A percentile compares a stretch with the other conserved stretches of the same genome.
Evolutionary conservation across 106 monocot genomes (phyloP).

Genomic region (Alisma plantagoaquatica): DNA sequence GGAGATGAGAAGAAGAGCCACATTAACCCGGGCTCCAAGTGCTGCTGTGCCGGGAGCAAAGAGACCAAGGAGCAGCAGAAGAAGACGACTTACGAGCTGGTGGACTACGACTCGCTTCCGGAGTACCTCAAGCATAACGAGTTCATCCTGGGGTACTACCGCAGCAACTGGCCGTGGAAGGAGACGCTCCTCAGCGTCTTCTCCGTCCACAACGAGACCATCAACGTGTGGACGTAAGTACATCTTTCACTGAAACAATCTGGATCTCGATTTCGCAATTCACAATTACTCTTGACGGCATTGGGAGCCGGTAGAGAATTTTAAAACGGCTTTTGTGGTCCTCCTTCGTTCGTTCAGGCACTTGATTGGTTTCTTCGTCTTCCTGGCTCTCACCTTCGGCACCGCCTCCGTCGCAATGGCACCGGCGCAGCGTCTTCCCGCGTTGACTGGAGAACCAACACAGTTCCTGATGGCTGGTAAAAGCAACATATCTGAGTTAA

Average conservation of each 20-base stretch:
- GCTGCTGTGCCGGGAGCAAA: no score
- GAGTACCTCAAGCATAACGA: constrained; percentile 68
- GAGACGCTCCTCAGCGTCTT: constrained; percentile 58
- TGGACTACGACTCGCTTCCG: constrained; percentile 44
- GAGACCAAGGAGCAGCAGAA: no score
- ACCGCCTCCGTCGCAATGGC: constrained; percentile 1
- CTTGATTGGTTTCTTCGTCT: constrained; percentile 75
- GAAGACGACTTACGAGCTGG: no score
- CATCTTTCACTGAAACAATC: not conserved
- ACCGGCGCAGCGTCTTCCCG: no score
- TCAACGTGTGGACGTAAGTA: constrained; percentile 82
- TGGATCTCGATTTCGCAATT: not conserved
- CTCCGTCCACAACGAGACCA: constrained; percentile 76
- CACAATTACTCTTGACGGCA: not conserved
- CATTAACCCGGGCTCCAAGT: no score
- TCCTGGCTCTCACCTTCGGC: constrained; percentile 36
- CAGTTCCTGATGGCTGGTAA: no score
- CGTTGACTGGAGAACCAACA: no score
- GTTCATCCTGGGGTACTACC: constrained; percentile 54
- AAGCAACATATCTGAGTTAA: no score
- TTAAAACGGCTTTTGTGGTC: not conserved
- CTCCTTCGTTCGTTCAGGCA: constrained; percentile 41
- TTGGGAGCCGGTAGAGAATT: not conserved
- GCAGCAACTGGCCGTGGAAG: constrained; percentile 67
- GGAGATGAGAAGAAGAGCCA: no score